Evolutionary conservation across 2,329 filamentous ascomycete species (phyloP).

Genomic region (Ilyonectria robusta): DNA sequence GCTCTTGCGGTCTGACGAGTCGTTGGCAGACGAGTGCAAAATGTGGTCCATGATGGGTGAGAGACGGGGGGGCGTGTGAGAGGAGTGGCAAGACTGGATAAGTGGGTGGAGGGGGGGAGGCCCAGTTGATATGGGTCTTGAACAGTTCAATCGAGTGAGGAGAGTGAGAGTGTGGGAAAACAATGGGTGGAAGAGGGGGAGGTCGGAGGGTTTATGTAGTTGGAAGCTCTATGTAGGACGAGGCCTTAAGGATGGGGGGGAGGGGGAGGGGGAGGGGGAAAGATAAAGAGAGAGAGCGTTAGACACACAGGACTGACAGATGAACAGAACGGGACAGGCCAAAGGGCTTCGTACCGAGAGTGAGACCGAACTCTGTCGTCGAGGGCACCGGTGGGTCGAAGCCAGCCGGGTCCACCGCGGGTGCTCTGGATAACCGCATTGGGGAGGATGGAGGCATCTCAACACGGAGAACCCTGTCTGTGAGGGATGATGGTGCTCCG

Average conservation of each 20-base stretch:
- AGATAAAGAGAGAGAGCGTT: not conserved
- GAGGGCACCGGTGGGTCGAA: conserved; percentile 2
- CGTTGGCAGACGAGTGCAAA: conserved; percentile 22
- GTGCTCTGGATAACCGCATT: not conserved
- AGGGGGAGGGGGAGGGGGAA: not conserved
- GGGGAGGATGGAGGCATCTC: not conserved
- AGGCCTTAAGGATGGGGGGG: conserved; percentile 1
- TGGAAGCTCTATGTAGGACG: not conserved
- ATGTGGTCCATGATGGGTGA: conserved; percentile 39
- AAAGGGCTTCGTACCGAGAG: conserved; percentile 3
- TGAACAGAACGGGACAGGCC: not conserved
- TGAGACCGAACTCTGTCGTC: conserved; percentile 7
- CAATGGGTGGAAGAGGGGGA: not conserved
- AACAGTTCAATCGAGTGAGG: not conserved
- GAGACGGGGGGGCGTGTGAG: not conserved
- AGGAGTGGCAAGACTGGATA: not conserved
- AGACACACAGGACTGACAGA: not conserved
- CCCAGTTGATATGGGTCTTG: not conserved
- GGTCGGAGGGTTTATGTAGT: conserved; percentile 5
- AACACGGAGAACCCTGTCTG: not conserved
- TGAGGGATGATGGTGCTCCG: not conserved
- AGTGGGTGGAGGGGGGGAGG: not conserved
- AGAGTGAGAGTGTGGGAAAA: not conserved
- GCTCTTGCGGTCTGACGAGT: conserved; percentile 30
- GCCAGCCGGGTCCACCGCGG: not conserved